These are phyloP conservation scores for Brassica nigra DNA, from an alignment of 345 rosid genomes.

Conservation along the genomic window DNA sequence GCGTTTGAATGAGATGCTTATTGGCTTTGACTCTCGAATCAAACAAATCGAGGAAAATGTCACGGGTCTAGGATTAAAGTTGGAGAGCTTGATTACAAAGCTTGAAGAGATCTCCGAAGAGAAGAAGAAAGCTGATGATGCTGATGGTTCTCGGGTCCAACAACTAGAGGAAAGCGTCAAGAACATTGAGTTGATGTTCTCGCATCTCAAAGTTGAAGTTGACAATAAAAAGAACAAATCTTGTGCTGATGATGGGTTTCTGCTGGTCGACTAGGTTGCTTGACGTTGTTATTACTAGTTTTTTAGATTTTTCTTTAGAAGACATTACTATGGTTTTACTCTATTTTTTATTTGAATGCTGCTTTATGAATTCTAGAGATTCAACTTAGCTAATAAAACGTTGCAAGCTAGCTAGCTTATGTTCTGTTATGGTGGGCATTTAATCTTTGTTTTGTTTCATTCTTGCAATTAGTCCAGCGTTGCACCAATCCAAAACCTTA, in stretches of 20 bases:
- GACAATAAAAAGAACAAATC: constrained; percentile 5
- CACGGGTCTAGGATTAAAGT: neutral
- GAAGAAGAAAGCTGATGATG: neutral
- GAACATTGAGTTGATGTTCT: neutral
- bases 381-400: neutral
- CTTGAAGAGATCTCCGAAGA: neutral
- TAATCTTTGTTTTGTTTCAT: neutral
- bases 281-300: no score
- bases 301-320: no score
- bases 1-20: no score
- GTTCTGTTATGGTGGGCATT: neutral
- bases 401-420: neutral
- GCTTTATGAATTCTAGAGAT: no score
- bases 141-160: neutral
- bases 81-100: neutral
- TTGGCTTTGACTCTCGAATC: no score
- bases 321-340: no score
- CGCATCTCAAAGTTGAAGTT: neutral
- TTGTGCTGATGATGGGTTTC: constrained; percentile 5
- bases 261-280: constrained; percentile 6
- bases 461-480: neutral
- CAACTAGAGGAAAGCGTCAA: neutral
- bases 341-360: no score
- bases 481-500: neutral
- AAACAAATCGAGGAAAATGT: neutral